Conservation (phyloP, 1,284 basidiomycete genomes). For the Erythrobasidium hasegawianum region DNA sequence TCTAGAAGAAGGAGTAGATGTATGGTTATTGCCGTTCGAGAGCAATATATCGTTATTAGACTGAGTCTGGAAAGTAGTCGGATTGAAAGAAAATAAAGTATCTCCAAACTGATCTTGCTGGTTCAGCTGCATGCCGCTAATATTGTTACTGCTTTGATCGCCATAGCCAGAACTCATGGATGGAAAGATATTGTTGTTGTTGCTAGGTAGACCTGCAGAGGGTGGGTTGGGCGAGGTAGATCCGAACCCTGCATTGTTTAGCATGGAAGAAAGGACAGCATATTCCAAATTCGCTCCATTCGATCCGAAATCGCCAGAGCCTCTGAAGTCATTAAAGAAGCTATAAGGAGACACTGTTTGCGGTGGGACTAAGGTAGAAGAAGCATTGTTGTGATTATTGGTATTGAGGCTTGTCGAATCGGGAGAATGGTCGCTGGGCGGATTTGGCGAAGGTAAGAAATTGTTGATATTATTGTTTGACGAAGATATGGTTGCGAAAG, state of each 20-base stretch:
- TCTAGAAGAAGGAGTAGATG: not conserved
- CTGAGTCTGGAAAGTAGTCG: not conserved
- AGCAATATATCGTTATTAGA: not conserved
- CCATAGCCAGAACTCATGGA: not conserved
- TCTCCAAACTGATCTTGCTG: not conserved
- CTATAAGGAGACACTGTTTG: constrained; percentile 21
- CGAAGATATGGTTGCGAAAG: not conserved
- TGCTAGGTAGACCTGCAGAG: not conserved
- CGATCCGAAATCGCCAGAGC: constrained; percentile 59
- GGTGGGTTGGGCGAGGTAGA: constrained; percentile 8
- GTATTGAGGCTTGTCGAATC: not conserved
- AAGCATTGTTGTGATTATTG: not conserved
- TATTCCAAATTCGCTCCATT: constrained; percentile 88
- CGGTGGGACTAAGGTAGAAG: not conserved
- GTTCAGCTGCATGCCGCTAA: no score
- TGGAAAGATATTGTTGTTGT: constrained; percentile 5
- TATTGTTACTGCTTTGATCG: not conserved
- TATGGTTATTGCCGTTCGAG: not conserved
- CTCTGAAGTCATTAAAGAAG: constrained; percentile 18
- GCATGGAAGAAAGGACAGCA: constrained; percentile 83
- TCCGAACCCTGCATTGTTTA: constrained; percentile 60
- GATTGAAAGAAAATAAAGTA: not conserved
- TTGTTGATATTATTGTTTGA: not conserved
- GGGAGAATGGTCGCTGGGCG: not conserved
- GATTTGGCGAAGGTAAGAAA: not conserved